Percentiles rank a stretch among this genome's conserved stretches.
These are phyloP conservation scores for Aspergillus clavatus DNA, from an alignment of 2,329 filamentous ascomycete genomes.

Conservation along the genomic window DNA sequence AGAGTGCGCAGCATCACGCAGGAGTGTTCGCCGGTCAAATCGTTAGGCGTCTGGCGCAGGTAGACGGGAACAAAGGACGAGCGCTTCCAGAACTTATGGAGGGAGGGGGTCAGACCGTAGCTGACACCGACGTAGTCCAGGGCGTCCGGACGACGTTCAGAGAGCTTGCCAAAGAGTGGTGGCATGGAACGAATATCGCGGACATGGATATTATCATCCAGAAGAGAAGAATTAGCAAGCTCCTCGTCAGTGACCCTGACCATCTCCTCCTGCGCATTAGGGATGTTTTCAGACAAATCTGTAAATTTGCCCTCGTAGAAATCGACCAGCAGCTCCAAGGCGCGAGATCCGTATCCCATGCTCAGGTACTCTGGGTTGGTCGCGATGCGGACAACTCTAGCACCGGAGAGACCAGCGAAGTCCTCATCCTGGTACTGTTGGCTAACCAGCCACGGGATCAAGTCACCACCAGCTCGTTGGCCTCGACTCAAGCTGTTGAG, in stretches of 20 bases:
- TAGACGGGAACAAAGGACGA: conserved; percentile 84
- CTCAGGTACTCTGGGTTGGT: conserved; percentile 89
- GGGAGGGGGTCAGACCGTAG: conserved; percentile 78
- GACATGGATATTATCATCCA: conserved; percentile 84
- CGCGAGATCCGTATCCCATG: conserved; percentile 91
- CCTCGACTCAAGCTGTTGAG: conserved; percentile 84
- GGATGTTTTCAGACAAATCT: conserved; percentile 69
- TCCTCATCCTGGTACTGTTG: conserved; percentile 98
- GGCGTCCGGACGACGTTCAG: conserved; percentile 70
- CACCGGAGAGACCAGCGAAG: conserved; percentile 88
- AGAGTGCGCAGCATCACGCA: conserved; percentile 94
- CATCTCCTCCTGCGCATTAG: conserved; percentile 54
- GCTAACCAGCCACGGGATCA: conserved; percentile 96
- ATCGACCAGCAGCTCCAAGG: conserved; percentile 78
- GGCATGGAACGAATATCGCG: conserved; percentile 89
- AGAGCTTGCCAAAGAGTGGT: conserved; percentile 82
- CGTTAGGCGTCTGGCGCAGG: conserved; percentile 89
- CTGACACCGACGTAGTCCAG: conserved; percentile 95
- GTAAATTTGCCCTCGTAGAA: conserved; percentile 95
- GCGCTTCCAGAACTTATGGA: conserved; percentile 97
- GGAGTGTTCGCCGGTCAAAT: conserved; percentile 93
- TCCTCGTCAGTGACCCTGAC: conserved; percentile 77
- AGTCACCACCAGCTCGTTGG: conserved; percentile 80
- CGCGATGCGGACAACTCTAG: conserved; percentile 86
- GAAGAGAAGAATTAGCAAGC: conserved; percentile 67